Evolutionary conservation across 2,329 filamentous ascomycete species (phyloP).

Genomic region (Aureobasidium pullulans): DNA sequence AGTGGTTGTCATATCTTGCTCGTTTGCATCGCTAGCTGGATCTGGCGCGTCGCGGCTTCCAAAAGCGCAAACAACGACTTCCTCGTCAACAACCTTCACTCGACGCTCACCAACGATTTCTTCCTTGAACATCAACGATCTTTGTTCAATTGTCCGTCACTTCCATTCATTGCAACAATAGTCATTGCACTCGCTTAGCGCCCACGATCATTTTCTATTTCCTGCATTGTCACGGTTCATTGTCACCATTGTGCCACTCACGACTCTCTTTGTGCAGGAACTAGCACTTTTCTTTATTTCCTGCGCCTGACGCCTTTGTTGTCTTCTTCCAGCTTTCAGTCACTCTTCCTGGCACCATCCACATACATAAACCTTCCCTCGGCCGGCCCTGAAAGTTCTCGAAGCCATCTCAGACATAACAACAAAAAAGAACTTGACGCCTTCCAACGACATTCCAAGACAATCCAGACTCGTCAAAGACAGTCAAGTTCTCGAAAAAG

Average conservation of each 20-base stretch:
- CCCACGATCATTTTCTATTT: conserved; percentile 1
- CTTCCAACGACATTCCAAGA: not conserved
- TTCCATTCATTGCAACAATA: conserved; percentile 3
- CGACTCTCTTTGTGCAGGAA: conserved; percentile 5
- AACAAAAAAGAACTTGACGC: not conserved
- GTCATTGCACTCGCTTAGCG: not conserved
- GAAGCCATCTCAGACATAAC: conserved; percentile 10
- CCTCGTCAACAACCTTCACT: conserved; percentile 3
- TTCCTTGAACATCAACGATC: not conserved
- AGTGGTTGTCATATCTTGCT: not conserved
- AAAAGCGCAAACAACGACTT: conserved; percentile 9
- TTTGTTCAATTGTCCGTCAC: conserved; percentile 1
- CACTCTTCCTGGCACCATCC: not conserved
- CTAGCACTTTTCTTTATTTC: not conserved
- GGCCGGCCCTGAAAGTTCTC: conserved; percentile 7
- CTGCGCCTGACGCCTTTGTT: not conserved
- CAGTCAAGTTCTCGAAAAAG: conserved; percentile 6
- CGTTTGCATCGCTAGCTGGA: conserved; percentile 9
- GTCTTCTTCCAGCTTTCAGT: not conserved
- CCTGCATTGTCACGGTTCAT: not conserved
- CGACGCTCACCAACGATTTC: not conserved
- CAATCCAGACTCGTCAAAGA: not conserved
- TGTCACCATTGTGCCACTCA: conserved; percentile 8
- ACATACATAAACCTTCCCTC: not conserved
- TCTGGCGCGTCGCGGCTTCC: not conserved